These are phyloP conservation scores for Camelina sativa DNA, from an alignment of 345 rosid species.

Conservation along the genomic window DNA sequence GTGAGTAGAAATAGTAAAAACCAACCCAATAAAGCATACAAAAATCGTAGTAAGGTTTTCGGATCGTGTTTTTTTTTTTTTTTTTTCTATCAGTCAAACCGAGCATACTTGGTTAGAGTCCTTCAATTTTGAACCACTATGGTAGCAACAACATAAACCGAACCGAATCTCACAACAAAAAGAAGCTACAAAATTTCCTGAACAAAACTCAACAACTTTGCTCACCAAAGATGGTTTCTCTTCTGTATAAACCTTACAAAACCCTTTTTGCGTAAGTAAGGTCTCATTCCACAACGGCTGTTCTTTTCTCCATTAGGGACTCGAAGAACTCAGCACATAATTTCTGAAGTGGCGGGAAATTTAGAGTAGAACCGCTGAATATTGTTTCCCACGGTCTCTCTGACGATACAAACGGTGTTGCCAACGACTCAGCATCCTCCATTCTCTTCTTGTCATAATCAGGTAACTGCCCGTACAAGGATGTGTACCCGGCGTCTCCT, in stretches of 20 bases:
- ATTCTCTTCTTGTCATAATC: slow-evolving; percentile 53
- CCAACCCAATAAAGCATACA: neutral
- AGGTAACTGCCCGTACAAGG: slow-evolving; percentile 76
- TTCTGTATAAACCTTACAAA: slow-evolving; percentile 24
- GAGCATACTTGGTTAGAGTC: slow-evolving; percentile 3
- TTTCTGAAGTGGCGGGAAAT: slow-evolving; percentile 80
- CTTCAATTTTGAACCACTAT: neutral
- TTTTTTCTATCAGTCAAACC: neutral
- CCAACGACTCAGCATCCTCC: slow-evolving; percentile 31
- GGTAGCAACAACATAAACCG: slow-evolving; percentile 17
- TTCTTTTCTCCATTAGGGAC: slow-evolving; percentile 77
- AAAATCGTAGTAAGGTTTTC: neutral
- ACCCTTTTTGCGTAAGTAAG: slow-evolving; percentile 12
- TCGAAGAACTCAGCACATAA: slow-evolving; percentile 74
- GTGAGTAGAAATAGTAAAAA: too few species aligned
- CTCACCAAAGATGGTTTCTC: slow-evolving; percentile 17
- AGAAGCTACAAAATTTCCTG: slow-evolving; percentile 38
- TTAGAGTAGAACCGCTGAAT: slow-evolving; percentile 80
- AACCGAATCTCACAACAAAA: slow-evolving; percentile 17
- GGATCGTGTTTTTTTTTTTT: neutral
- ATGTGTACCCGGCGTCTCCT: slow-evolving; percentile 69
- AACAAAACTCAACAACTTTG: slow-evolving; percentile 23
- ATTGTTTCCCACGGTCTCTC: slow-evolving; percentile 89
- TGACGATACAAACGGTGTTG: slow-evolving; percentile 52
- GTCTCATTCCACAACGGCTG: slow-evolving; percentile 54